Conservation (phyloP, 2,329 filamentous ascomycete species). For the Clonostachys byssicola region DNA sequence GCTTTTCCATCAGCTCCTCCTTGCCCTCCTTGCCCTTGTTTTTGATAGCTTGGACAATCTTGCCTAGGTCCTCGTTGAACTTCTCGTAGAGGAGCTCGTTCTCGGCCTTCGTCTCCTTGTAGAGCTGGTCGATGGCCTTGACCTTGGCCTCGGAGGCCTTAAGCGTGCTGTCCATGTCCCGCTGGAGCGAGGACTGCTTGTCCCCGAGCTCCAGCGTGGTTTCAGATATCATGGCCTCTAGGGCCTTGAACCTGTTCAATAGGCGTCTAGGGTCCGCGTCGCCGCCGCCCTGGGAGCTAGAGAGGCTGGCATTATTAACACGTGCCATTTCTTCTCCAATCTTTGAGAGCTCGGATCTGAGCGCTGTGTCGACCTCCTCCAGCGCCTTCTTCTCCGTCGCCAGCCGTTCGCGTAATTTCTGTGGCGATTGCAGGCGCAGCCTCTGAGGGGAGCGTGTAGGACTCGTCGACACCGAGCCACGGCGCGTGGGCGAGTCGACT, state of each 20-base stretch:
- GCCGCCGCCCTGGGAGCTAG: slow-evolving; percentile 18
- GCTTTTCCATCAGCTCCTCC: slow-evolving; percentile 67
- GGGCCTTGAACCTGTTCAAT: slow-evolving; percentile 52
- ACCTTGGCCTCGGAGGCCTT: slow-evolving; percentile 73
- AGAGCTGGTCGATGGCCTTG: slow-evolving; percentile 80
- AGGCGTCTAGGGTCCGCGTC: slow-evolving; percentile 41
- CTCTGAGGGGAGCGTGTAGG: slow-evolving; percentile 31
- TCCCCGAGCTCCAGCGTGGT: slow-evolving; percentile 55
- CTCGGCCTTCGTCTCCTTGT: slow-evolving; percentile 82
- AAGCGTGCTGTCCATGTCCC: slow-evolving; percentile 68
- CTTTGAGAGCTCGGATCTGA: slow-evolving; percentile 73
- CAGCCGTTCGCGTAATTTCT: slow-evolving; percentile 79
- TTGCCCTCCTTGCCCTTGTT: slow-evolving; percentile 72
- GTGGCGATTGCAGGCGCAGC: slow-evolving; percentile 65
- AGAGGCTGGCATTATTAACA: slow-evolving; percentile 32
- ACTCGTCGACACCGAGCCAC: slow-evolving; percentile 11
- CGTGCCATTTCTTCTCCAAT: slow-evolving; percentile 77
- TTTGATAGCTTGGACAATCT: slow-evolving; percentile 73
- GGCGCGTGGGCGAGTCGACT: slow-evolving; percentile 18
- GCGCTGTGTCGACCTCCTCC: slow-evolving; percentile 61
- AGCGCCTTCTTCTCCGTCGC: slow-evolving; percentile 76
- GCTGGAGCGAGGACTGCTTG: slow-evolving; percentile 60
- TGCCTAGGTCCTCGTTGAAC: slow-evolving; percentile 87
- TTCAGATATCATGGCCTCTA: slow-evolving; percentile 64
- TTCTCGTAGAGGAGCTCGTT: slow-evolving; percentile 90